phyloP scores from a whole-genome alignment of 768 basidiomycete genomes.

The Podaxis rugospora region DNA sequence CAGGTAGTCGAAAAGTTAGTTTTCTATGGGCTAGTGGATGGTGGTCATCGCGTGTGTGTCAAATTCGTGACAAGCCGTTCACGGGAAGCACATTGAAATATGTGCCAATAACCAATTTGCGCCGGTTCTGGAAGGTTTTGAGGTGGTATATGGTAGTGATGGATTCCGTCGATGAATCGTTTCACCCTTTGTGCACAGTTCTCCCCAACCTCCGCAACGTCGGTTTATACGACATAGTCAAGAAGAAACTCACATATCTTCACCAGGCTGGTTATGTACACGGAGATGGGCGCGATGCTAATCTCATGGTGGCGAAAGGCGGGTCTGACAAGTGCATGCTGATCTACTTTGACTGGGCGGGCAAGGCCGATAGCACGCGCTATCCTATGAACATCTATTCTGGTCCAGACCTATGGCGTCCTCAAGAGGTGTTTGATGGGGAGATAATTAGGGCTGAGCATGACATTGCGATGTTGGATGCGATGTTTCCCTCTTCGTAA shows the following conservation, averaged over 20 bases:
- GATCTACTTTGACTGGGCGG: background rate
- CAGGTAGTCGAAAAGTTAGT: background rate
- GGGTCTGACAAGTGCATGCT: background rate
- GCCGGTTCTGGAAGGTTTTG: constrained; percentile 19
- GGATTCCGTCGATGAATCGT: constrained; percentile 14
- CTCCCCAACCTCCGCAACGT: background rate
- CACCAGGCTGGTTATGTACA: constrained; percentile 16
- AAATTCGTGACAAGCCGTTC: no score
- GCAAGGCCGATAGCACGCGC: background rate
- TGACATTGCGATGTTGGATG: background rate
- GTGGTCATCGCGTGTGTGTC: constrained; percentile 5
- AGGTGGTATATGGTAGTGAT: constrained; percentile 23
- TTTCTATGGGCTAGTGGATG: background rate
- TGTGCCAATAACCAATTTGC: constrained; percentile 20
- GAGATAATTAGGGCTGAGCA: background rate
- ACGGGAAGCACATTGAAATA: constrained; percentile 14
- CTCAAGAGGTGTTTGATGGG: background rate
- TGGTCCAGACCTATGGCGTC: background rate
- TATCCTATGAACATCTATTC: background rate
- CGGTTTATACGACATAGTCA: no score
- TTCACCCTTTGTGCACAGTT: background rate
- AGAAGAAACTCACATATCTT: constrained; percentile 9
- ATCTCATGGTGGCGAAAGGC: constrained; percentile 11
- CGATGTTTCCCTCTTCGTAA: background rate
- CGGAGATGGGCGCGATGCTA: constrained; percentile 17